Conservation (phyloP, 148 eudicot species). For the Selenicereus undatus region DNA sequence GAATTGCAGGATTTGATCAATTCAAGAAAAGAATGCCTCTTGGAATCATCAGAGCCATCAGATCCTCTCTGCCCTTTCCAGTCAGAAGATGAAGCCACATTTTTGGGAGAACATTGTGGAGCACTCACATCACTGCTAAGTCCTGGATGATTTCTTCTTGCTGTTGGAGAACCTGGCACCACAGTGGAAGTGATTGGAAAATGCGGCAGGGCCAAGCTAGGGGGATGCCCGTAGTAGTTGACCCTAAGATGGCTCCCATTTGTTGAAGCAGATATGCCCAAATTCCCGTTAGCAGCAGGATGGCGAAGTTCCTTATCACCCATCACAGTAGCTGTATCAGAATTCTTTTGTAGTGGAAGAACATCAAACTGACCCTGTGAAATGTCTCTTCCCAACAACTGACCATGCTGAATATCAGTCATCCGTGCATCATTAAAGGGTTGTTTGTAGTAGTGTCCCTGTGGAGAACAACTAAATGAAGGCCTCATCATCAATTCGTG, state of each 20-base stretch:
- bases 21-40: constrained; percentile 44
- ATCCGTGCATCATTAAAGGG: constrained; percentile 7
- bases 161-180: constrained; percentile 20
- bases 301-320: constrained; percentile 7
- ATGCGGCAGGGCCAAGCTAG: constrained; percentile 16
- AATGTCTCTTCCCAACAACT: not conserved
- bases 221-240: constrained; percentile 25
- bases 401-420: constrained; percentile 8
- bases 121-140: constrained; percentile 9
- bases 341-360: constrained; percentile 12
- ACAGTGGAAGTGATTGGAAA: constrained; percentile 11
- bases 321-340: constrained; percentile 5
- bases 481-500: constrained; percentile 23
- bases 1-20: constrained; percentile 53
- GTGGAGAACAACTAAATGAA: constrained; percentile 24
- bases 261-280: constrained; percentile 3
- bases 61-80: constrained; percentile 28
- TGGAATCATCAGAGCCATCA: constrained; percentile 30
- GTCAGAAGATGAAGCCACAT: constrained; percentile 7
- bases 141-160: constrained; percentile 23
- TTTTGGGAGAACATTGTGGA: constrained; percentile 25
- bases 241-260: constrained; percentile 9
- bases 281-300: constrained; percentile 15
- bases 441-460: constrained; percentile 31
- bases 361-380: constrained; percentile 12